A percentile compares a stretch with the other conserved stretches of the same genome.
phyloP scores from a whole-genome alignment of 371 early-diverging fungal species.

The Apophysomyces sp. region DNA sequence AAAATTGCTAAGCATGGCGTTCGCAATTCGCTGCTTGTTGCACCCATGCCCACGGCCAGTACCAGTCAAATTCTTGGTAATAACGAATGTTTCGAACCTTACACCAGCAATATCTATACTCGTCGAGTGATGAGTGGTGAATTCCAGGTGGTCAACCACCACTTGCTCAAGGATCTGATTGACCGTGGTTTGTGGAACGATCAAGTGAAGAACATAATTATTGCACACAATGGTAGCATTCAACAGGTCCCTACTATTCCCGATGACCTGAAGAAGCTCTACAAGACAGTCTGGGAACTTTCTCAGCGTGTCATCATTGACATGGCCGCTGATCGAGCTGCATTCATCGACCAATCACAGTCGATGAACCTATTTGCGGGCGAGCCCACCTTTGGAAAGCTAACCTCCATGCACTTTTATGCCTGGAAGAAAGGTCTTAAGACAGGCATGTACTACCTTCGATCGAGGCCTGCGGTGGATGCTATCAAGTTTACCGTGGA shows the following conservation, averaged over 20 bases:
- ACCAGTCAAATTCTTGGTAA: slow-evolving; percentile 99
- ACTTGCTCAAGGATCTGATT: slow-evolving; percentile 94
- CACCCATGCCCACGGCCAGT: slow-evolving; percentile 99
- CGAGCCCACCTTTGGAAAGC: slow-evolving; percentile 87
- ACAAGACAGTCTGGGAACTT: slow-evolving; percentile 99
- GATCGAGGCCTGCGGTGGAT: slow-evolving; percentile 96
- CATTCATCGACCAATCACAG: slow-evolving; percentile 99
- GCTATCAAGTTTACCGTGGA: slow-evolving; percentile 95
- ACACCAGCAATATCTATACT: slow-evolving; percentile 98
- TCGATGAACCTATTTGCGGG: slow-evolving; percentile 98
- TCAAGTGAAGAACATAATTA: slow-evolving; percentile 95
- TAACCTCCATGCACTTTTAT: slow-evolving; percentile 99
- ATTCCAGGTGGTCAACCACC: slow-evolving; percentile 99
- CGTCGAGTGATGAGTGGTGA: slow-evolving; percentile 99
- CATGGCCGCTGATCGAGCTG: slow-evolving; percentile 94
- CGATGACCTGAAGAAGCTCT: slow-evolving; percentile 89
- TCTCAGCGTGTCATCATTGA: slow-evolving; percentile 88
- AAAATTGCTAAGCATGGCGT: slow-evolving; percentile 89
- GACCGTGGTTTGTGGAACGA: slow-evolving; percentile 96
- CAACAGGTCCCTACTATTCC: slow-evolving; percentile 84
- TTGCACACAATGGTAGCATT: slow-evolving; percentile 95
- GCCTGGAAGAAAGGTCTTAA: slow-evolving; percentile 99
- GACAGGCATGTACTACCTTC: slow-evolving; percentile 99
- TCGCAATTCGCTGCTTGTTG: slow-evolving; percentile 97
- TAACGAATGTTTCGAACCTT: slow-evolving; percentile 99